Evolutionary conservation across 257 asterid species (phyloP).

Genomic region (Nyctanthes arbortristis): DNA sequence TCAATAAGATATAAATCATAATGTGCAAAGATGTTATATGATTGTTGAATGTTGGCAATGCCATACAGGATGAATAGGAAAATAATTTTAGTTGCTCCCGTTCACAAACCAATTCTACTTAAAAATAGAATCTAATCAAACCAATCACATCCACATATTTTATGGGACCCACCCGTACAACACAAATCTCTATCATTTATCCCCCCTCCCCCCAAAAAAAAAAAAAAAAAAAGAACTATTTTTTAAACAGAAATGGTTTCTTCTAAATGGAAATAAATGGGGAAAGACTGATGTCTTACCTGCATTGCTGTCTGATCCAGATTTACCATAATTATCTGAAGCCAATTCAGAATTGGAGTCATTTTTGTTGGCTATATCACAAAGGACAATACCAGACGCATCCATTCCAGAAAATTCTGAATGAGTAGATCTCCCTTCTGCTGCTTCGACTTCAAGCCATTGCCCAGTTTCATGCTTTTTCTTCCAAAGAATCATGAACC

Average conservation of each 20-base stretch:
- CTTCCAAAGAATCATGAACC: slow-evolving; percentile 80
- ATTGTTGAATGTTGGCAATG: neutral
- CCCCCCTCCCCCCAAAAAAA: no score
- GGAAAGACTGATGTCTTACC: slow-evolving; percentile 52
- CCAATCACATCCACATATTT: no score
- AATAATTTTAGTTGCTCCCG: neutral
- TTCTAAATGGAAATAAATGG: no score
- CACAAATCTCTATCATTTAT: no score
- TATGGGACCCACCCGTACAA: no score
- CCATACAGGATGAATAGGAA: neutral
- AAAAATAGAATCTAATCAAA: no score
- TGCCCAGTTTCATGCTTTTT: slow-evolving; percentile 90
- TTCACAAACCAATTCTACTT: no score
- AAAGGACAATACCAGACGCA: slow-evolving; percentile 64
- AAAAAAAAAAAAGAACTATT: no score
- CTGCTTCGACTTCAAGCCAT: slow-evolving; percentile 87
- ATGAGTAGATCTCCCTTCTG: slow-evolving; percentile 53
- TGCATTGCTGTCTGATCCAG: slow-evolving; percentile 35
- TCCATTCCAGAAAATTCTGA: slow-evolving; percentile 55
- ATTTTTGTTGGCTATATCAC: slow-evolving; percentile 52
- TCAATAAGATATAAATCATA: slow-evolving; percentile 15
- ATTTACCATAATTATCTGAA: slow-evolving; percentile 52
- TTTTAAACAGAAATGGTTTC: no score
- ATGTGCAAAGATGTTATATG: slow-evolving; percentile 4
- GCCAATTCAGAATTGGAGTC: slow-evolving; percentile 47